Evolutionary conservation across 352 stramenopile species (phyloP).

Genomic region (Phytophthora cajani): DNA sequence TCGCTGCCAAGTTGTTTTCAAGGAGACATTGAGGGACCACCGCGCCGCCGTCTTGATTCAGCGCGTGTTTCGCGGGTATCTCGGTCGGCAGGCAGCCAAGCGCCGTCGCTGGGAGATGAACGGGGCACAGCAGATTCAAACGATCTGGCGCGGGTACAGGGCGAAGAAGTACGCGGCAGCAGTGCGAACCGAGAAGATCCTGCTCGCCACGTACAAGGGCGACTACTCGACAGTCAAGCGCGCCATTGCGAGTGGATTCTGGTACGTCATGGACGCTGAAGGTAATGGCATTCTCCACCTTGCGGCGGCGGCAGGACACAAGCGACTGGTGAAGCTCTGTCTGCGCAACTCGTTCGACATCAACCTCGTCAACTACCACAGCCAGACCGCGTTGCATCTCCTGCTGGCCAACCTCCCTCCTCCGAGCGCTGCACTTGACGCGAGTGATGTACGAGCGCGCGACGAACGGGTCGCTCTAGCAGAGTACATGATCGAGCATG

Average conservation of each 20-base stretch:
- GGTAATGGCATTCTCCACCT: slow-evolving; percentile 81
- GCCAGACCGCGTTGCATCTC: slow-evolving; percentile 75
- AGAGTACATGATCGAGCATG: slow-evolving; percentile 89
- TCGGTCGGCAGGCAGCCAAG: slow-evolving; percentile 43
- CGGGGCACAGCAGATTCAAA: slow-evolving; percentile 60
- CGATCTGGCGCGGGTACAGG: slow-evolving; percentile 53
- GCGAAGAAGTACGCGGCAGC: slow-evolving; percentile 46
- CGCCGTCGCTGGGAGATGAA: slow-evolving; percentile 48
- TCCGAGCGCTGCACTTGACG: slow-evolving; percentile 1
- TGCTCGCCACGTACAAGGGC: slow-evolving; percentile 74
- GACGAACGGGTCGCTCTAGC: slow-evolving; percentile 59
- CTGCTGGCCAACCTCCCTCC: slow-evolving; percentile 68
- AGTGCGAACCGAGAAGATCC: slow-evolving; percentile 58
- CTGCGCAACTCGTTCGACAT: slow-evolving; percentile 78
- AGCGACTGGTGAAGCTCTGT: slow-evolving; percentile 85
- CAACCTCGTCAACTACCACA: slow-evolving; percentile 63
- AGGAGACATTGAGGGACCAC: slow-evolving; percentile 33
- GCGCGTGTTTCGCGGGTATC: slow-evolving; percentile 56
- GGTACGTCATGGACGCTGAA: slow-evolving; percentile 59
- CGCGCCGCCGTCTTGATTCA: slow-evolving; percentile 69
- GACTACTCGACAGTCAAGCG: slow-evolving; percentile 77
- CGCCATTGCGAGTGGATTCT: slow-evolving; percentile 56
- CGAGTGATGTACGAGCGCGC: slow-evolving; percentile 16
- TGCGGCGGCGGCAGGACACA: slow-evolving; percentile 67
- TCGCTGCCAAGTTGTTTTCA: slow-evolving; percentile 60